phyloP scores from a whole-genome alignment of 2,329 filamentous ascomycete genomes.

The Trichoderma oligosporum region DNA sequence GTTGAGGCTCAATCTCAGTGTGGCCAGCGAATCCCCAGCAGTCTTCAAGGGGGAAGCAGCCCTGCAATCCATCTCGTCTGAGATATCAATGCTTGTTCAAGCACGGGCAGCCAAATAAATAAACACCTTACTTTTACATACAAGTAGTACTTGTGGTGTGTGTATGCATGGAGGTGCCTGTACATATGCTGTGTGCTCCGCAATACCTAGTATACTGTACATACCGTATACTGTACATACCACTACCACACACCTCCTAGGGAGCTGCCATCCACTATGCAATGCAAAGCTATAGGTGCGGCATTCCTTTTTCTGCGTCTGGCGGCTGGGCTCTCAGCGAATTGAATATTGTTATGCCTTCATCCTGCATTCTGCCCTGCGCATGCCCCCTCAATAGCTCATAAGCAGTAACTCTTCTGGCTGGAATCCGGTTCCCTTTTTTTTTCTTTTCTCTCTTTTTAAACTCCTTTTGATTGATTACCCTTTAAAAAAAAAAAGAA shows the following conservation, averaged over 20 bases:
- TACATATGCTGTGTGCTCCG: too few relatives aligned
- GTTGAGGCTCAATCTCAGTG: too few relatives aligned
- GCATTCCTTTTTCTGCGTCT: conserved; percentile 4
- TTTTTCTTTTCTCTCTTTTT: neutral
- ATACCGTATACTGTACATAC: too few relatives aligned
- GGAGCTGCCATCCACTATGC: conserved; percentile 4
- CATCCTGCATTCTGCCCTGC: conserved; percentile 13
- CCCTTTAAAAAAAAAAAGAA: too few relatives aligned
- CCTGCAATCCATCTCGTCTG: too few relatives aligned
- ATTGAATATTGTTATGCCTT: conserved; percentile 6
- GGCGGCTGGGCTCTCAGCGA: conserved; percentile 1
- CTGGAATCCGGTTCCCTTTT: neutral
- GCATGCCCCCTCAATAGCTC: conserved; percentile 12
- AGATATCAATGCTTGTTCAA: too few relatives aligned
- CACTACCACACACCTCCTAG: neutral
- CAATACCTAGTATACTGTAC: too few relatives aligned
- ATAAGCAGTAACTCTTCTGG: conserved; percentile 1
- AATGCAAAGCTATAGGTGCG: conserved; percentile 4
- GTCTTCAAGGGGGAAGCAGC: neutral
- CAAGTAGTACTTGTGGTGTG: too few relatives aligned
- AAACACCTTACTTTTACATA: too few relatives aligned
- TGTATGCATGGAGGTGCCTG: too few relatives aligned
- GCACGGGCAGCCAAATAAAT: too few relatives aligned
- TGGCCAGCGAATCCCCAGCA: neutral
- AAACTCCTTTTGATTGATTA: too few relatives aligned